Base-by-base conservation (phyloP, 2,329 filamentous ascomycete genomes). In the Botrytis elliptica region DNA sequence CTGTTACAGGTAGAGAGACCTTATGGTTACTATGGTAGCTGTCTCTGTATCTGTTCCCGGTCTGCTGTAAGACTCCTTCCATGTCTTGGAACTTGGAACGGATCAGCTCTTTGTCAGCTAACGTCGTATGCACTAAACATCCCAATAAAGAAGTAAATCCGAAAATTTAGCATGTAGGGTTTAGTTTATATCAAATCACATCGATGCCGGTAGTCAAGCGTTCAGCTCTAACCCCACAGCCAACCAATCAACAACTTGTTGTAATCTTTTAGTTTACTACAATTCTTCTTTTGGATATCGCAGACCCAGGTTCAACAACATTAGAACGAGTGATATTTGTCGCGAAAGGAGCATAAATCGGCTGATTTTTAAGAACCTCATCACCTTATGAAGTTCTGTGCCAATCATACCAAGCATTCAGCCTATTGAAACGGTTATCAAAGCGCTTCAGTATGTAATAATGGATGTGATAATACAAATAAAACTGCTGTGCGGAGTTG, bases 21-120 rank as follows among this genome's bases (percentile, higher is more conserved):
- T 38, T 55, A 67, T 68, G 14, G 46, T 10, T 42, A 18, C 49
- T 38, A 4, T 68, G 25, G 33, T 55, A 55, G 36, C 18, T 57
- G 38, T 68, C 49, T 38, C 46, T 36, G 20, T 66, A 25, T 46
- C 49, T 40, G 69, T 65, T 65, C 44, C 42, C 42, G 42, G 46
- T 49, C 44, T 63, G 57, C 70, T 66, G 59, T 40, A 71, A 71
- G 33, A 66, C 40, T 49, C n/a, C 40, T 49, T 20, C 46, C 33
- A 65, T 49, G 25, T 71, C 60, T 65, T 66, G 38, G 22, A 49
- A 33, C 44, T 40, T 65, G 46, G 33, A 52, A 40, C n/a, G 60
- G 60, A 71, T 71, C 70, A 71, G 70, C 59, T 65, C 36, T 68
- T 52, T 49, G 62, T 72, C 70, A 72, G 60, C 70, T 36, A 66